Conservation (phyloP, 2,329 filamentous ascomycete genomes). For the Juglanconis sp. region DNA sequence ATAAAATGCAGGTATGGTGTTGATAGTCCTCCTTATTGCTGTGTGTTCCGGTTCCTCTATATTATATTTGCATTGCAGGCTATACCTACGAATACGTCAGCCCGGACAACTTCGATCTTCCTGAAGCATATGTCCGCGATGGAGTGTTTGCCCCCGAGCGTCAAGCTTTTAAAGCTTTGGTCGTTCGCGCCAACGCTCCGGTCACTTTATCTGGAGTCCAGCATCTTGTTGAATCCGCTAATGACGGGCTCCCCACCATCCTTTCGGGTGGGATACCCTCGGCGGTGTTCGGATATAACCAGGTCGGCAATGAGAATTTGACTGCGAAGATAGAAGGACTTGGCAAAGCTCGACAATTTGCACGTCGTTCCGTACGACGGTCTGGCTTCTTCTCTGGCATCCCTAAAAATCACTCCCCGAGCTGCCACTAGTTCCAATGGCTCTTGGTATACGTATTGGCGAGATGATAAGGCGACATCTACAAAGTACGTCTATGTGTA, state of each 20-base stretch:
- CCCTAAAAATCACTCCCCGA: neutral
- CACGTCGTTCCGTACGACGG: neutral
- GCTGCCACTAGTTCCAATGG: neutral
- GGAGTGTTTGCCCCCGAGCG: slow-evolving; percentile 34
- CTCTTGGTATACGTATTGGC: slow-evolving; percentile 9
- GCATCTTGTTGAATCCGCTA: slow-evolving; percentile 30
- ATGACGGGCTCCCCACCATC: slow-evolving; percentile 39
- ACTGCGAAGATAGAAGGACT: neutral
- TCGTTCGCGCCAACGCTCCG: neutral
- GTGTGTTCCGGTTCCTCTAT: neutral
- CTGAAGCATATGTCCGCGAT: slow-evolving; percentile 33
- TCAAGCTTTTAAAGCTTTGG: slow-evolving; percentile 36
- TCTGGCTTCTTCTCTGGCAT: neutral
- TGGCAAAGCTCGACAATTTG: neutral
- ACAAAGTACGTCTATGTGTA: slow-evolving; percentile 14
- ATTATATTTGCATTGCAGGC: slow-evolving; percentile 19
- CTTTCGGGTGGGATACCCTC: slow-evolving; percentile 21
- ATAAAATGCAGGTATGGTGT: neutral
- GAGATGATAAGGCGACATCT: neutral
- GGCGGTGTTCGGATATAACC: neutral
- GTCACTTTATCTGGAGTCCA: neutral
- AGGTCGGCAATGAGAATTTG: neutral
- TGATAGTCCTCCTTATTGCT: neutral
- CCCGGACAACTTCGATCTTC: slow-evolving; percentile 40
- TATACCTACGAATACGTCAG: slow-evolving; percentile 43